Evolutionary conservation across 2,329 filamentous ascomycete genomes (phyloP).

Genomic region (Fonsecaea erecta): DNA sequence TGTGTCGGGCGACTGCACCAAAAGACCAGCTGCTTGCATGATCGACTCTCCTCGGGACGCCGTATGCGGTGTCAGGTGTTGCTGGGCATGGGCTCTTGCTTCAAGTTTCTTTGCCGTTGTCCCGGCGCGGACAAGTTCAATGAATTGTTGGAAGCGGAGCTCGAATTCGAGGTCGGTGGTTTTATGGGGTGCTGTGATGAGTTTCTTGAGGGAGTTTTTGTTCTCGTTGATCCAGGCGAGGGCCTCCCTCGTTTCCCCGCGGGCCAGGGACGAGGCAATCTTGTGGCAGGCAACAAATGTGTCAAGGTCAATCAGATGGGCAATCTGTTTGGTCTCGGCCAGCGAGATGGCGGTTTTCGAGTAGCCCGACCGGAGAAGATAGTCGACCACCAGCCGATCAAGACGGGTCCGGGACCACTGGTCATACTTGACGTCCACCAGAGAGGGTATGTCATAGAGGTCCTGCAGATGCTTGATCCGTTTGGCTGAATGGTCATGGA

Average conservation of each 20-base stretch:
- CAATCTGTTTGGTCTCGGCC: constrained; percentile 74
- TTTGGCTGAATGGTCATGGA: constrained; percentile 76
- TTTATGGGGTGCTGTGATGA: constrained; percentile 49
- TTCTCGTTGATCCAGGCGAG: constrained; percentile 92
- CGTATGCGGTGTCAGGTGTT: constrained; percentile 73
- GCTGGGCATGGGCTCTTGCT: constrained; percentile 80
- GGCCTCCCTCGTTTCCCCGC: constrained; percentile 75
- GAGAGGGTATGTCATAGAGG: constrained; percentile 75
- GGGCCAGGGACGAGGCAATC: constrained; percentile 73
- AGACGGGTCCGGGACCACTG: constrained; percentile 81
- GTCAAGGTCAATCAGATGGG: constrained; percentile 82
- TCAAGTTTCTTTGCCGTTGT: constrained; percentile 70
- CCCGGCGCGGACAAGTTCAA: constrained; percentile 79
- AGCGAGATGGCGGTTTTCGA: constrained; percentile 75
- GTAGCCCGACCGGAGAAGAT: constrained; percentile 83
- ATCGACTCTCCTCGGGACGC: constrained; percentile 72
- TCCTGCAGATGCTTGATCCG: constrained; percentile 80
- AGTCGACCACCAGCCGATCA: constrained; percentile 87
- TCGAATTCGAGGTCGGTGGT: constrained; percentile 79
- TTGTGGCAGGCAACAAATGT: constrained; percentile 82
- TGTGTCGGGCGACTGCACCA: constrained; percentile 72
- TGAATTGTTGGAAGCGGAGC: constrained; percentile 90
- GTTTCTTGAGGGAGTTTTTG: constrained; percentile 87
- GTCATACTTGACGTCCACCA: constrained; percentile 94
- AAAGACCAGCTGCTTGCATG: constrained; percentile 73